A percentile compares a stretch with the other conserved stretches of the same genome.
These are phyloP conservation scores for Monosporozyma servazzii DNA, from an alignment of 805 yeast species.

Conservation along the genomic window DNA sequence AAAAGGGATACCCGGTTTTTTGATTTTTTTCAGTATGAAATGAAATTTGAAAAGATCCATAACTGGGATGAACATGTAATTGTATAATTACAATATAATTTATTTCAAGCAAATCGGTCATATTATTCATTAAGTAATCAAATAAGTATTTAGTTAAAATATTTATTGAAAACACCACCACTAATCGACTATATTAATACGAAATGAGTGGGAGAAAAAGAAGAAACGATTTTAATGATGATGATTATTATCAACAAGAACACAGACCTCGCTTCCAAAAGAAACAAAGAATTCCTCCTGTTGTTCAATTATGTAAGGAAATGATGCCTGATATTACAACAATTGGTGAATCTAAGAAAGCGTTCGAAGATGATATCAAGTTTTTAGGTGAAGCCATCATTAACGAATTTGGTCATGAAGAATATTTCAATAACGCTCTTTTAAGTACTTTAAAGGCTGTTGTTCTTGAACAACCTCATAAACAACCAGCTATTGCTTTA, in stretches of 20 bases:
- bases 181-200: not conserved
- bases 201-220: constrained; percentile 13
- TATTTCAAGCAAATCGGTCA: not conserved
- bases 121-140: not conserved
- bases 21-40: not conserved
- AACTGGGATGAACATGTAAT: not conserved
- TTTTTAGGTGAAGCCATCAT: constrained; percentile 59
- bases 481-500: constrained; percentile 61
- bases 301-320: constrained; percentile 37
- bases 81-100: not conserved
- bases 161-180: not conserved
- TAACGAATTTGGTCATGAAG: constrained; percentile 55
- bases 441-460: constrained; percentile 59
- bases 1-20: not conserved
- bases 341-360: constrained; percentile 47
- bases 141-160: not conserved
- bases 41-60: not conserved
- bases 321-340: constrained; percentile 45
- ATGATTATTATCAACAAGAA: constrained; percentile 26
- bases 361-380: constrained; percentile 53
- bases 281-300: constrained; percentile 36
- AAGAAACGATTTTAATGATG: constrained; percentile 15
- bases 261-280: constrained; percentile 26
- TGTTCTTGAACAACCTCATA: constrained; percentile 84
- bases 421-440: constrained; percentile 48